Evolutionary conservation across 1,284 basidiomycete species (phyloP), one percentile per base, ranked within the genome.

Genomic region (Cerrena zonata): DNA sequence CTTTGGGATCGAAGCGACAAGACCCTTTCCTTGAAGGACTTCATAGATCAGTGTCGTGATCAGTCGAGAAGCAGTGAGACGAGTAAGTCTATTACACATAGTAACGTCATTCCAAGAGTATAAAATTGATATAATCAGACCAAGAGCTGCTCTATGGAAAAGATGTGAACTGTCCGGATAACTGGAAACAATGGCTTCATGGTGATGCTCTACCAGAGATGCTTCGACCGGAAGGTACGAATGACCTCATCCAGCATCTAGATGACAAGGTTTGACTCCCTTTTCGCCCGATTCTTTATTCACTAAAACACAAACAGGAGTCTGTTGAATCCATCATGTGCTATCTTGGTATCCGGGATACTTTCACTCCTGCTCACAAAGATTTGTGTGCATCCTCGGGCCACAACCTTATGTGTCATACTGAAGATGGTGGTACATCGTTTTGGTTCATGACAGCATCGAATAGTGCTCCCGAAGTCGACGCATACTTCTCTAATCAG

Each of bases 361-460:
- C 86, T 0, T 69, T 80, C 60, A 90, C 87, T 0, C 82, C 88
- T 0, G 83, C 78, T 48, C 88, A 90, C 61, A 90, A 90, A 64
- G 87, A 90, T 63, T 73, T 84, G 0, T 90, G 88, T 58, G 86
- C 78, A 1, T 89, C 86, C 1, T 82, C 82, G 2, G 88, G 87
- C 5, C 87, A 90, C 45, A 90, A 90, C 59, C 69, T 90, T 11
- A 89, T 90, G 88, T 83, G 80, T 58, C 82, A 84, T 59, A 78
- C 86, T 0, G 84, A 87, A 59, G 68, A 80, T 23, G 73, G 65
- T 37, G 86, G 82, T 1, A 84, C 80, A 1, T 82, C 87, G 1
- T 87, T 81, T 60, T 90, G 87, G 87, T 89, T 90, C 64, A 87
- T 90, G 85, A 88, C 88, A 2, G 69, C 74, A 48, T 73, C 79